phyloP scores from a whole-genome alignment of 2,329 filamentous ascomycete species.

The Dothideomycetes sp. region DNA sequence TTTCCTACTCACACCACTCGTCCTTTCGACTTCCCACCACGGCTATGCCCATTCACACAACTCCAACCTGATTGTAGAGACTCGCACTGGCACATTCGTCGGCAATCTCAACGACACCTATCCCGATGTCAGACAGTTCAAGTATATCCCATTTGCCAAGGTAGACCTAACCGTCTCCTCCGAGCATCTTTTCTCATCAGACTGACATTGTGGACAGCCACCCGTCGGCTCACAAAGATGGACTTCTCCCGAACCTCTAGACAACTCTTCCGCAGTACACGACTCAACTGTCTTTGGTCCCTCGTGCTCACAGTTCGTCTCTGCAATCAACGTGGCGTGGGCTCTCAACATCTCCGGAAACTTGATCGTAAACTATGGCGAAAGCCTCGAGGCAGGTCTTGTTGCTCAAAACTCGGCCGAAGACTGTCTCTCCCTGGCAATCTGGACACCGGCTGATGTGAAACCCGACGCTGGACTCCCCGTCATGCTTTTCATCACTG shows the following conservation, averaged over 20 bases:
- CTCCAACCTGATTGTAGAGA: neutral
- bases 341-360: too few relatives aligned
- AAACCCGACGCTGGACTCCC: slow-evolving; percentile 28
- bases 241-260: too few relatives aligned
- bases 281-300: too few relatives aligned
- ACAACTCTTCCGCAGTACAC: too few relatives aligned
- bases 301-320: too few relatives aligned
- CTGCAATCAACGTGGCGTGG: too few relatives aligned
- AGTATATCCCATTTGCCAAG: slow-evolving; percentile 14
- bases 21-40: too few relatives aligned
- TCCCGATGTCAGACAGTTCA: slow-evolving; percentile 15
- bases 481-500: slow-evolving; percentile 39
- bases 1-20: too few relatives aligned
- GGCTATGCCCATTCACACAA: too few relatives aligned
- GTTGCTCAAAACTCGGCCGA: slow-evolving; percentile 20
- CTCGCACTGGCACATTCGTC: slow-evolving; percentile 14
- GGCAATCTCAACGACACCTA: slow-evolving; percentile 15
- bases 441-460: slow-evolving; percentile 34
- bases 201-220: too few relatives aligned
- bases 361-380: slow-evolving; percentile 12
- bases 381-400: slow-evolving; percentile 8
- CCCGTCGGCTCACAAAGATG: slow-evolving; percentile 16
- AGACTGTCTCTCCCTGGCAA: slow-evolving; percentile 38
- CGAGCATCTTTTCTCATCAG: too few relatives aligned
- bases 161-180: neutral